Conservation (phyloP, 2,329 filamentous ascomycete genomes). For the Didymella pomorum region DNA sequence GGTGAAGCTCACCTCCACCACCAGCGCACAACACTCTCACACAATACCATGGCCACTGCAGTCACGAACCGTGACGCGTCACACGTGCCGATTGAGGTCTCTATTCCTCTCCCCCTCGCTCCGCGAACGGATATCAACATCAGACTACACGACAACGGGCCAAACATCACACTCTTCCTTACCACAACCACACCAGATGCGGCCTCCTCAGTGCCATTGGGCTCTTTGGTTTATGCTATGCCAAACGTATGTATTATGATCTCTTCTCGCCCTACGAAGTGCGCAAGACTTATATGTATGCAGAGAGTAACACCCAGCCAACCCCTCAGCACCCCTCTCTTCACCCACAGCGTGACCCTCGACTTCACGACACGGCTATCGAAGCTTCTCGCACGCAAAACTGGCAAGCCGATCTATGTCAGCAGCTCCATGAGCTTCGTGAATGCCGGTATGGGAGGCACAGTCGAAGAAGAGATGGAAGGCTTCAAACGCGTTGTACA, state of each 20-base stretch:
- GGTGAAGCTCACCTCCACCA: slow-evolving; percentile 16
- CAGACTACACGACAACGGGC: slow-evolving; percentile 63
- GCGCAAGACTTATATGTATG: slow-evolving; percentile 24
- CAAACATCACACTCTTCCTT: slow-evolving; percentile 64
- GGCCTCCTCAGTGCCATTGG: slow-evolving; percentile 61
- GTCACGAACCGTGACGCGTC: slow-evolving; percentile 25
- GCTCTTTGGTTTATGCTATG: slow-evolving; percentile 92
- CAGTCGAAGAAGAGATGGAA: slow-evolving; percentile 93
- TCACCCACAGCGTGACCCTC: slow-evolving; percentile 75
- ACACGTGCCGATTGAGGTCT: slow-evolving; percentile 60
- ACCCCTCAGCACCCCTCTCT: slow-evolving; percentile 80
- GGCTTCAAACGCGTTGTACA: slow-evolving; percentile 78
- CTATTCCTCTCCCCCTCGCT: slow-evolving; percentile 65
- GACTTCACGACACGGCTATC: slow-evolving; percentile 89
- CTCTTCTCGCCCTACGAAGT: too few species aligned
- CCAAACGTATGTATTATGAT: slow-evolving; percentile 71
- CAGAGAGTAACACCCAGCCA: slow-evolving; percentile 58
- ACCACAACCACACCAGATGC: slow-evolving; percentile 59
- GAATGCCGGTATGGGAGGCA: slow-evolving; percentile 76
- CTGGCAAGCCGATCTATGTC: slow-evolving; percentile 82
- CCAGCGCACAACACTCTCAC: slow-evolving; percentile 8
- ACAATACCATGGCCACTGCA: slow-evolving; percentile 30
- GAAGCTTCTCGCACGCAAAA: slow-evolving; percentile 78
- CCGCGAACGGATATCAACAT: slow-evolving; percentile 66
- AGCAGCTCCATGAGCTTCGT: slow-evolving; percentile 85